These are phyloP conservation scores for Tricladium varicosporioides DNA, from an alignment of 2,329 filamentous ascomycete species.

Conservation along the genomic window DNA sequence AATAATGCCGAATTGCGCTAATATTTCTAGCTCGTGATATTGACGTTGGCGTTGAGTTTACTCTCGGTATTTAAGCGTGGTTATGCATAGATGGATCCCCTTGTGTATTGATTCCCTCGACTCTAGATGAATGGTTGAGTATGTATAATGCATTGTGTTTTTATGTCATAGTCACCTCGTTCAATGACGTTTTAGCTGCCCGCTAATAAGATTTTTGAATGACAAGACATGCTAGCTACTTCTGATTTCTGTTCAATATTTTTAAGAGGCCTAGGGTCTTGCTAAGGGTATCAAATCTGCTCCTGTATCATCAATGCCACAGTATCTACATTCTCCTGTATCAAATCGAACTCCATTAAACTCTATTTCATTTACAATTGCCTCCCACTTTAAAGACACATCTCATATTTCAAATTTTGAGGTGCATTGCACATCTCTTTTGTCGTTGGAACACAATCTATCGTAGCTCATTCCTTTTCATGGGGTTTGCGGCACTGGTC, in stretches of 20 bases:
- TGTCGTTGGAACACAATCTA: background rate
- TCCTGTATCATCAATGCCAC: background rate
- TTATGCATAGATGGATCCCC: conserved; percentile 21
- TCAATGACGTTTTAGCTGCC: background rate
- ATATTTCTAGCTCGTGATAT: conserved; percentile 75
- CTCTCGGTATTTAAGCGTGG: conserved; percentile 72
- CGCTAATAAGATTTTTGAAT: background rate
- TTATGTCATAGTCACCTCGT: conserved; percentile 2
- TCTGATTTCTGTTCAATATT: background rate
- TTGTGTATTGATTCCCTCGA: conserved; percentile 34
- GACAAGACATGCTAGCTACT: background rate
- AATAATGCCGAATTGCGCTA: conserved; percentile 16
- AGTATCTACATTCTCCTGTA: background rate
- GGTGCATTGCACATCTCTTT: too few species aligned
- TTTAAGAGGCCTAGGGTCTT: background rate
- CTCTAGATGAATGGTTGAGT: conserved; percentile 29
- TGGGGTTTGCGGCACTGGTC: background rate
- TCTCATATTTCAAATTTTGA: background rate
- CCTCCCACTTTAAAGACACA: background rate
- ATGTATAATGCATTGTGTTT: conserved; percentile 32
- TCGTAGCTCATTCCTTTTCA: background rate
- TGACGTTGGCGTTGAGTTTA: conserved; percentile 95
- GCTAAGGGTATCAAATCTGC: background rate
- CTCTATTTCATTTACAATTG: background rate
- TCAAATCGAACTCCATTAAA: too few species aligned